Evolutionary conservation across 2,329 filamentous ascomycete species (phyloP).

Genomic region (Aspergillus alliaceus): DNA sequence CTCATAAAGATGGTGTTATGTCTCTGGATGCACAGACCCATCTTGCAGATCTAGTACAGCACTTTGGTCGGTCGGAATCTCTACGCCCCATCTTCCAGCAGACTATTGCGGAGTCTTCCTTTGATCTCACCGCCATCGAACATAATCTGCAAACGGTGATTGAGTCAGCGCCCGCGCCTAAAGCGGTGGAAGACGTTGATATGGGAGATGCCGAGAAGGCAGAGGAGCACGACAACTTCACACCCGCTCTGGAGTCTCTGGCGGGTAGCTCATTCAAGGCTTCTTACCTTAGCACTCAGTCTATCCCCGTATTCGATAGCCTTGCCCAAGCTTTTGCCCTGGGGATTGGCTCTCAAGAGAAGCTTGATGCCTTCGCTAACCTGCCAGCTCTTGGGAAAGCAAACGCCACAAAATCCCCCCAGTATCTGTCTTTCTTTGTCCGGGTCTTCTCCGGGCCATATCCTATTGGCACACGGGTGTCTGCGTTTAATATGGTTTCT

Average conservation of each 20-base stretch:
- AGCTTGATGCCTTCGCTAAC: constrained; percentile 34
- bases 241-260: constrained; percentile 34
- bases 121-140: constrained; percentile 74
- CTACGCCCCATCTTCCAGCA: constrained; percentile 64
- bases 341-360: constrained; percentile 31
- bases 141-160: constrained; percentile 71
- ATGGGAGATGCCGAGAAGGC: constrained; percentile 47
- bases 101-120: constrained; percentile 65
- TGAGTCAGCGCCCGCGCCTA: constrained; percentile 56
- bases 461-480: constrained; percentile 66
- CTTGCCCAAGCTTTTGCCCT: constrained; percentile 40
- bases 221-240: constrained; percentile 30
- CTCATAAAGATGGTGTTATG: constrained; percentile 49
- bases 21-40: constrained; percentile 57
- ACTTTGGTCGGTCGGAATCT: constrained; percentile 61
- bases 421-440: constrained; percentile 74
- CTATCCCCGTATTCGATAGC: constrained; percentile 37
- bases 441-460: constrained; percentile 72
- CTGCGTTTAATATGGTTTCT: constrained; percentile 67
- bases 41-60: constrained; percentile 66
- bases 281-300: constrained; percentile 39
- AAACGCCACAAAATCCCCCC: constrained; percentile 57
- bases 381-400: constrained; percentile 38
- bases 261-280: constrained; percentile 25
- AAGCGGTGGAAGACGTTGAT: constrained; percentile 50